Evolutionary conservation across 2,329 filamentous ascomycete species (phyloP).

Genomic region (Aschersonia sp.): DNA sequence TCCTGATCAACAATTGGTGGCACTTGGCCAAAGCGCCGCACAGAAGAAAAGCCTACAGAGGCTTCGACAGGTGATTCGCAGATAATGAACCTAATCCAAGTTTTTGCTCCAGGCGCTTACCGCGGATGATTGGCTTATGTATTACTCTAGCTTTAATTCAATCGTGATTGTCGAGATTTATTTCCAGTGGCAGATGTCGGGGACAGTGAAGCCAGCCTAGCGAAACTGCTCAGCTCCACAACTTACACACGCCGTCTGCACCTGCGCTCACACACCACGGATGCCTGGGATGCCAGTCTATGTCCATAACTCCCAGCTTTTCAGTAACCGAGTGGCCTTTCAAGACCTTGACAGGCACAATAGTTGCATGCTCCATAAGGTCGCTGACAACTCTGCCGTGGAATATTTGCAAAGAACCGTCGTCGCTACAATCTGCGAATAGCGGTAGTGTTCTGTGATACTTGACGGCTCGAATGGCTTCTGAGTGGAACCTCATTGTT

Average conservation of each 20-base stretch:
- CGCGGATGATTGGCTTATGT: too few species aligned
- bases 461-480: conserved; percentile 79
- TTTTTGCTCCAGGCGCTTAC: too few species aligned
- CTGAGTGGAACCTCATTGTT: conserved; percentile 85
- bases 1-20: too few species aligned
- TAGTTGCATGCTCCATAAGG: conserved; percentile 89
- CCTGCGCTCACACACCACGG: conserved; percentile 92
- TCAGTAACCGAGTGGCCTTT: conserved; percentile 78
- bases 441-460: conserved; percentile 76
- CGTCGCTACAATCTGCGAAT: conserved; percentile 90
- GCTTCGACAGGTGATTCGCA: too few species aligned
- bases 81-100: too few species aligned
- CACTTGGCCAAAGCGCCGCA: too few species aligned
- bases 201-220: neutral
- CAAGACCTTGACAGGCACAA: conserved; percentile 90
- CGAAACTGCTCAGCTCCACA: conserved; percentile 53
- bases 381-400: conserved; percentile 92
- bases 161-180: too few species aligned
- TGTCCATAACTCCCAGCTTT: conserved; percentile 78
- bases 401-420: conserved; percentile 90
- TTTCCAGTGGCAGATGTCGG: too few species aligned
- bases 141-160: too few species aligned
- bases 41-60: too few species aligned
- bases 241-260: conserved; percentile 78
- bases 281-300: conserved; percentile 91